Evolutionary conservation across 768 basidiomycete species (phyloP), one percentile per base, ranked within the genome.

Genomic region (Termitomyces sp.): DNA sequence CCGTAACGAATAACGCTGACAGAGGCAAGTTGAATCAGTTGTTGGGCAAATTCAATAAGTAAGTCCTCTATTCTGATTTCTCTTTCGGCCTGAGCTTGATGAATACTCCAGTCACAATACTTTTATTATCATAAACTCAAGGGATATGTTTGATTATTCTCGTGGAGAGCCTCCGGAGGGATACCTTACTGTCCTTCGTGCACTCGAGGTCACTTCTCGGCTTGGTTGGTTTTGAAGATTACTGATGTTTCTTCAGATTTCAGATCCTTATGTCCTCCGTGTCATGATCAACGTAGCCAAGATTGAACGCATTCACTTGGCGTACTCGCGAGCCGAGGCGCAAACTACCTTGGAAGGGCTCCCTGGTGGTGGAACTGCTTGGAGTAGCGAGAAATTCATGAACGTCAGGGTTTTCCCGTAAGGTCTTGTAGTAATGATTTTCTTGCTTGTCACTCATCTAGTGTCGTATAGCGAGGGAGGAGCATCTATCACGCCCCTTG

Each of bases 131-230:
- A 84, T 88, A 53, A 79, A 82, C 24, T 78, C 82, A 57, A 84
- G 79, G 39, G 93, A 95, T 64, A 62, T 90, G 41, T 98, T 97
- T 67, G 92, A 97, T 65, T 95, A 82, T 63, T 76, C 77, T 37
- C 58, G 63, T 1, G 94, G 94, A 27, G 93, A 96, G 65, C 87
- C 89, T 12, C 79, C 81, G 2, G 66, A 66, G 20, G 58, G 79
- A 22, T 78, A 86, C 52, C 74, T 84, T 3, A 98, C 95, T 6
- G 81, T 95, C 26, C 76, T 96, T 26, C 87, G 93, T 26, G 88
- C 87, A 18, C 79, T 98, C 8, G 84, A 89, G 27, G 96, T 94
- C 12, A 56, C 31, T 24, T 9, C 27, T 32, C 47, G 20, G 22
- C 44, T 48, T 24, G 14, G 26, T 24, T 12, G 36, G 13, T 18